A percentile compares a stretch with the other conserved stretches of the same genome.
phyloP scores from a whole-genome alignment of 1,139 yeast species.

The Kurtzmaniella natalensis region DNA sequence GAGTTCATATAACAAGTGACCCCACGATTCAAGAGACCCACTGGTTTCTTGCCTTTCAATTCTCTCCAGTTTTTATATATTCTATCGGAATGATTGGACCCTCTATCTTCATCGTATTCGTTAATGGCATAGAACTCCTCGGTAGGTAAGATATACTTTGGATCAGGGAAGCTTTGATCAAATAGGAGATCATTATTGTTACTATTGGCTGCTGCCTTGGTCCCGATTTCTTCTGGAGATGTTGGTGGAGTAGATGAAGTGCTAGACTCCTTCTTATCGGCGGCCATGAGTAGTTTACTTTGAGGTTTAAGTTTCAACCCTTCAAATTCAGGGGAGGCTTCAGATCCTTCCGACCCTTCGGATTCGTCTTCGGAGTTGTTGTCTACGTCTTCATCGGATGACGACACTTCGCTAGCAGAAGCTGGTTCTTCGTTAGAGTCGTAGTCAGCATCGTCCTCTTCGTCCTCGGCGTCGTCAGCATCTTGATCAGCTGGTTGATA shows the following conservation, averaged over 20 bases:
- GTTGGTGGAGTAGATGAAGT: conserved; percentile 45
- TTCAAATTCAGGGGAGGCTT: conserved; percentile 1
- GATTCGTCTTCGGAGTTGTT: conserved; percentile 11
- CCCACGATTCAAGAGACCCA: conserved; percentile 85
- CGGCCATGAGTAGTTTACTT: conserved; percentile 5
- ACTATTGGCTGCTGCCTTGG: background rate
- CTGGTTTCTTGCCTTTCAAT: conserved; percentile 45
- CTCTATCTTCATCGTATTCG: conserved; percentile 51
- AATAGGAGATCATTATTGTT: background rate
- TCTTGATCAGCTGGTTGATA: conserved; percentile 9
- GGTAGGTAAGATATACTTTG: conserved; percentile 8
- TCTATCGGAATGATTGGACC: conserved; percentile 52
- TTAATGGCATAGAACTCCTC: conserved; percentile 46
- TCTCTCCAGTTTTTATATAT: conserved; percentile 62
- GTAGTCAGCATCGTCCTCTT: conserved; percentile 19
- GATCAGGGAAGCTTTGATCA: background rate
- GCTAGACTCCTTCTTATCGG: conserved; percentile 19
- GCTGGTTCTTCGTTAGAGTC: conserved; percentile 15
- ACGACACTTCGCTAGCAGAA: conserved; percentile 15
- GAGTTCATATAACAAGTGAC: conserved; percentile 97
- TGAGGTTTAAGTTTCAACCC: conserved; percentile 4
- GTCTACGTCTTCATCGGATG: conserved; percentile 2
- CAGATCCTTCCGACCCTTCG: conserved; percentile 2
- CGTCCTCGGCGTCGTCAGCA: conserved; percentile 17
- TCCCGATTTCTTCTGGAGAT: conserved; percentile 34